Conservation (phyloP, 1,284 basidiomycete genomes). For the Cutaneotrichosporon sp. region DNA sequence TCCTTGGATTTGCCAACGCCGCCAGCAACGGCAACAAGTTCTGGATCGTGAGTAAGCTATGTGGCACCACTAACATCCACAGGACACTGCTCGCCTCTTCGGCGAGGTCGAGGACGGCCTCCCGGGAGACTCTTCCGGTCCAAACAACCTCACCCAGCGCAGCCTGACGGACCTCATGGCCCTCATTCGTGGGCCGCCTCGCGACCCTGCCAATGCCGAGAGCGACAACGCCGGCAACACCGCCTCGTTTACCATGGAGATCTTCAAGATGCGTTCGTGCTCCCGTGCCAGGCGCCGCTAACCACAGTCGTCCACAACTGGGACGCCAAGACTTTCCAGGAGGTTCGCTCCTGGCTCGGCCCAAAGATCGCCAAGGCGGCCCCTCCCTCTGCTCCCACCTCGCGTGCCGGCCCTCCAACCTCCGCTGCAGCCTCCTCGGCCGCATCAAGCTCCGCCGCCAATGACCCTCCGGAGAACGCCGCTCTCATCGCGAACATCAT, state of each 20-base stretch:
- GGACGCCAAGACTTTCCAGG: not conserved
- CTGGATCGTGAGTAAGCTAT: constrained; percentile 33
- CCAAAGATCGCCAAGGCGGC: not conserved
- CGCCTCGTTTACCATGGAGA: constrained; percentile 9
- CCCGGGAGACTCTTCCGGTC: constrained; percentile 24
- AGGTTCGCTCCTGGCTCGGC: not conserved
- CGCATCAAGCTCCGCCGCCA: too few species aligned
- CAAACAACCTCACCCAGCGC: constrained; percentile 12
- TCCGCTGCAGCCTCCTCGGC: too few species aligned
- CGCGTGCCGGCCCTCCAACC: not conserved
- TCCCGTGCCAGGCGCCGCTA: not conserved
- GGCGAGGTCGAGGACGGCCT: constrained; percentile 32
- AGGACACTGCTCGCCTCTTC: constrained; percentile 46
- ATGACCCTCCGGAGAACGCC: too few species aligned
- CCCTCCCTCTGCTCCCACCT: not conserved
- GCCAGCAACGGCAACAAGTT: constrained; percentile 31
- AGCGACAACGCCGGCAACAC: constrained; percentile 35
- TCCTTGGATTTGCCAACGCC: constrained; percentile 26
- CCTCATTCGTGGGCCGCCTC: not conserved
- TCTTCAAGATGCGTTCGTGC: constrained; percentile 1
- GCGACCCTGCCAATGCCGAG: not conserved
- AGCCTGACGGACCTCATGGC: not conserved
- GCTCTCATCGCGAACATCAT: not conserved
- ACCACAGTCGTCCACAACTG: constrained; percentile 6
- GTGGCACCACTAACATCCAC: not conserved